Conservation (phyloP, 257 asterid genomes). For the Gentiana macrophylla region DNA sequence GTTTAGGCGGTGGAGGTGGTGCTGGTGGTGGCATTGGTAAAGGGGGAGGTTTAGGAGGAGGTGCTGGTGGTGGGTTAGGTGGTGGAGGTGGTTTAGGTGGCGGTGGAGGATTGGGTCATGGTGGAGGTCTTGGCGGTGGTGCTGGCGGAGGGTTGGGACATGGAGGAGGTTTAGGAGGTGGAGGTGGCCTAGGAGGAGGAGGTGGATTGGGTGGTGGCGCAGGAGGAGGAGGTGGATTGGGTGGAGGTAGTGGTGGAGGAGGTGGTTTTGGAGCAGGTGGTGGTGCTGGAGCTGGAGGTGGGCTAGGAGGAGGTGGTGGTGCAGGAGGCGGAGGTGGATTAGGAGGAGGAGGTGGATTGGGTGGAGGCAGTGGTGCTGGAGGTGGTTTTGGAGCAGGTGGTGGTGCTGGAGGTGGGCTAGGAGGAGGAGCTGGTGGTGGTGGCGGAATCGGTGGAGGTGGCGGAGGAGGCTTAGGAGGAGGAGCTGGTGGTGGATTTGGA, state of each 20-base stretch:
- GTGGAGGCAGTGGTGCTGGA: conserved; percentile 2
- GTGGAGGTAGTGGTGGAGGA: conserved; percentile 9
- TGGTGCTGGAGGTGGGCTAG: background rate
- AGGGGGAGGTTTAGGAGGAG: conserved; percentile 19
- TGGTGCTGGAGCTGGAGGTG: conserved; percentile 5
- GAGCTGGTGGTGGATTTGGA: conserved; percentile 3
- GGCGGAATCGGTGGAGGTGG: conserved; percentile 6
- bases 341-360: conserved; percentile 2
- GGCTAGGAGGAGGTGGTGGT: conserved; percentile 4
- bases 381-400: conserved; percentile 3
- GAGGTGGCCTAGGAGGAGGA: conserved; percentile 14
- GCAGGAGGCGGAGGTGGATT: conserved; percentile 6
- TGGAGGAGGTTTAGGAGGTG: conserved; percentile 16
- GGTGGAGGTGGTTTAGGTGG: conserved; percentile 6
- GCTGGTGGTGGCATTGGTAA: conserved; percentile 8
- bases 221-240: conserved; percentile 13
- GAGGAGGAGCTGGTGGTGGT: background rate
- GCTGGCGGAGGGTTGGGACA: conserved; percentile 7
- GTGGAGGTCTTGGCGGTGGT: conserved; percentile 13
- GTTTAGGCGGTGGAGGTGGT: conserved; percentile 16
- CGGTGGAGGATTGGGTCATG: conserved; percentile 3
- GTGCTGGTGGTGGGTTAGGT: conserved; percentile 8
- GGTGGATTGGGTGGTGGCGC: conserved; percentile 8
- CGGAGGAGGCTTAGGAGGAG: conserved; percentile 7
- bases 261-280: conserved; percentile 7